These are phyloP conservation scores for Obelidium mucronatum DNA, from an alignment of 192 early-diverging fungal genomes.

Conservation along the genomic window DNA sequence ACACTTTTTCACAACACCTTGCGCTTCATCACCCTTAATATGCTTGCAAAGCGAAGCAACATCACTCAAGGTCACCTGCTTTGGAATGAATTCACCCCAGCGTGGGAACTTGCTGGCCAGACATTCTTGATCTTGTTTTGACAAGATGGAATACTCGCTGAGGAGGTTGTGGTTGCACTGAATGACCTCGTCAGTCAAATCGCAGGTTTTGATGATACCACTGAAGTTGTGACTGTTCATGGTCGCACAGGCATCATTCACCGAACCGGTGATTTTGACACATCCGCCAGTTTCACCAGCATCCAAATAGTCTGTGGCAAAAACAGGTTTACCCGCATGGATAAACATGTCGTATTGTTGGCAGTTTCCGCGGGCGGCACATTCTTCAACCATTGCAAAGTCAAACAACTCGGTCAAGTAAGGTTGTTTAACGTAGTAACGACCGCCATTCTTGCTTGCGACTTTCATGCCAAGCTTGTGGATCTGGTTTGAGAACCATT, in stretches of 20 bases:
- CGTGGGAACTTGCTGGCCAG: too few species aligned
- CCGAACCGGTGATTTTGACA: not conserved
- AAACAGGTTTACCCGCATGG: slow-evolving; percentile 29
- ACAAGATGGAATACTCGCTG: too few species aligned
- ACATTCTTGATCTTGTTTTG: too few species aligned
- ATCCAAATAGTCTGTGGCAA: slow-evolving; percentile 25
- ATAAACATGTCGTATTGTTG: slow-evolving; percentile 17
- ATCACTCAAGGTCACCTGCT: too few species aligned
- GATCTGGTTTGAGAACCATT: slow-evolving; percentile 8
- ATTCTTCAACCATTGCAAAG: slow-evolving; percentile 22
- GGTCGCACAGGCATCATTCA: slow-evolving; percentile 1
- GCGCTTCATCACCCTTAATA: too few species aligned
- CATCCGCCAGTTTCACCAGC: slow-evolving; percentile 30
- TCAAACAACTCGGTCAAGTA: slow-evolving; percentile 10
- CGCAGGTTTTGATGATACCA: slow-evolving; percentile 6
- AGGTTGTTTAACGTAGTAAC: not conserved
- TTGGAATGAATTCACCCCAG: too few species aligned
- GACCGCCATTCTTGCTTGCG: slow-evolving; percentile 14
- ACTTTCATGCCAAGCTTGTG: slow-evolving; percentile 24
- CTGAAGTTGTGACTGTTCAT: slow-evolving; percentile 12
- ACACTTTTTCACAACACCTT: too few species aligned
- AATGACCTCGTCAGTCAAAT: not conserved
- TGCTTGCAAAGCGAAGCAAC: too few species aligned
- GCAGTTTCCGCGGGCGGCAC: slow-evolving; percentile 6
- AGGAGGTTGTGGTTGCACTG: not conserved